These are phyloP conservation scores for Azolla pinnata DNA, from an alignment of 75 land plant species.

Conservation along the genomic window DNA sequence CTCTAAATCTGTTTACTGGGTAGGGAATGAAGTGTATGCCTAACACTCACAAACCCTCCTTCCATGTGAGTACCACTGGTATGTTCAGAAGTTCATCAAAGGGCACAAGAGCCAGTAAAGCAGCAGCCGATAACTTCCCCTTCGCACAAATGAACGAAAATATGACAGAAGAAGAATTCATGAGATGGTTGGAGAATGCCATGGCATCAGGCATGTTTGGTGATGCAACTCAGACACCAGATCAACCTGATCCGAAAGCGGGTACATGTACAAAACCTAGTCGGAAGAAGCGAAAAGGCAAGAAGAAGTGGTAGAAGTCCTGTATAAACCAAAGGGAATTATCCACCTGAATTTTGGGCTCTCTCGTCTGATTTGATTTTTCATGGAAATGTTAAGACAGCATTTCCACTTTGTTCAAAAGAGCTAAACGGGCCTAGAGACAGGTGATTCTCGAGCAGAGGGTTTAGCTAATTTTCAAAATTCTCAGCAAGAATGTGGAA, in stretches of 20 bases:
- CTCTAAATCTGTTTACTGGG: no score
- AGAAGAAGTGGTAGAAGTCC: slow-evolving; percentile 81
- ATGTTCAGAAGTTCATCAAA: slow-evolving; percentile 20
- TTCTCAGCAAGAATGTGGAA: no score
- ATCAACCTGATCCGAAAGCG: slow-evolving; percentile 26
- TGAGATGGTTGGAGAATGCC: slow-evolving; percentile 77
- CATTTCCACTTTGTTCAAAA: no score
- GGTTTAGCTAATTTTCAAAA: no score
- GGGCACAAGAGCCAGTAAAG: slow-evolving; percentile 17
- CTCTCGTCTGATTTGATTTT: no score
- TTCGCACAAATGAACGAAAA: slow-evolving; percentile 41
- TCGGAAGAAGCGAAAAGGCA: slow-evolving; percentile 73
- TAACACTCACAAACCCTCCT: slow-evolving; percentile 80
- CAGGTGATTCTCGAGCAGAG: no score
- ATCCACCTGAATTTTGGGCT: no score
- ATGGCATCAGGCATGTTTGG: slow-evolving; percentile 67
- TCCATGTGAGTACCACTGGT: slow-evolving; percentile 58
- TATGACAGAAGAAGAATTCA: slow-evolving; percentile 91
- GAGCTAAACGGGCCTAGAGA: no score
- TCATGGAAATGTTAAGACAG: no score
- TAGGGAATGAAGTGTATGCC: slow-evolving; percentile 96
- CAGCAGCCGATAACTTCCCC: slow-evolving; percentile 46
- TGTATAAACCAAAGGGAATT: no score
- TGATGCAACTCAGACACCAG: slow-evolving; percentile 33
- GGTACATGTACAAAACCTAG: slow-evolving; percentile 30